Conservation (phyloP, 108 stramenopile species). For the Fragilaria crotonensis region DNA sequence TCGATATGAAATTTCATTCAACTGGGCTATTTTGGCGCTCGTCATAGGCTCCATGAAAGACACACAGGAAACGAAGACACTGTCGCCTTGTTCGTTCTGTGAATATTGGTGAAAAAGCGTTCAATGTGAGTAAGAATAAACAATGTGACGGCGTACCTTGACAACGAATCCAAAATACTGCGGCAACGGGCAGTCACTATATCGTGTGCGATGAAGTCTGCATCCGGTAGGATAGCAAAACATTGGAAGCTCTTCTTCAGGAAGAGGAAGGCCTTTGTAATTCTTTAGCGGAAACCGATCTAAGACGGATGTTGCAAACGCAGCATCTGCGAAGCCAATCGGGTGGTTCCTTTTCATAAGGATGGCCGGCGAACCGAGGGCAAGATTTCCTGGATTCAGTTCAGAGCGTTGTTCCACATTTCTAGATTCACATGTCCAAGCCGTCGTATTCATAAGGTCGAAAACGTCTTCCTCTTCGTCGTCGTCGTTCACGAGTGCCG, state of each 20-base stretch:
- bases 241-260: slow-evolving; percentile 84
- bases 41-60: slow-evolving; percentile 82
- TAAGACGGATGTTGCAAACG: slow-evolving; percentile 63
- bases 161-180: slow-evolving; percentile 82
- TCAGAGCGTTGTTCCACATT: not conserved
- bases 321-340: slow-evolving; percentile 69
- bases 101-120: not conserved
- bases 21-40: slow-evolving; percentile 35
- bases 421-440: slow-evolving; percentile 14
- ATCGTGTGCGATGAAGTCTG: slow-evolving; percentile 51
- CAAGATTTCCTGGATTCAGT: not conserved
- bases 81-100: slow-evolving; percentile 79
- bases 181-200: slow-evolving; percentile 55
- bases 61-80: slow-evolving; percentile 75
- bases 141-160: slow-evolving; percentile 33
- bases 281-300: slow-evolving; percentile 80
- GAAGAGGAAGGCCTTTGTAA: slow-evolving; percentile 78
- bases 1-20: slow-evolving; percentile 41
- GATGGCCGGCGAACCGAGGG: slow-evolving; percentile 23
- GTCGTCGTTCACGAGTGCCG: slow-evolving; percentile 31
- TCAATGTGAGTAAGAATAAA: not conserved
- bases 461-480: slow-evolving; percentile 42
- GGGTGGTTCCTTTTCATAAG: slow-evolving; percentile 52
- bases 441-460: slow-evolving; percentile 18
- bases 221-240: slow-evolving; percentile 86